Evolutionary conservation across 805 yeast species (phyloP).

Genomic region (Ogataea allantospora): DNA sequence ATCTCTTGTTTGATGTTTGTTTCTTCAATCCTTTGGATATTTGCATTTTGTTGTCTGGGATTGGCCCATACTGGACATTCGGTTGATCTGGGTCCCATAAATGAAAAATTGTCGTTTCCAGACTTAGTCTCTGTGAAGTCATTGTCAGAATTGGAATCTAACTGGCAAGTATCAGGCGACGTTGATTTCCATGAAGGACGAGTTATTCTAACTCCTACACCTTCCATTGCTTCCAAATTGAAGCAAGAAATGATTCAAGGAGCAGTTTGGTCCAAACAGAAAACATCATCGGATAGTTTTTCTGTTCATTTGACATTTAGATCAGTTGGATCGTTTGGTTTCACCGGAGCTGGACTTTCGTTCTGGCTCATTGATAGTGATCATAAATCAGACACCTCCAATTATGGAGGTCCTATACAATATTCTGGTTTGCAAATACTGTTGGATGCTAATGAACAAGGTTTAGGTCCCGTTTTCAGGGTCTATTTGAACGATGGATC

Average conservation of each 20-base stretch:
- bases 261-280: constrained; percentile 42
- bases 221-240: constrained; percentile 23
- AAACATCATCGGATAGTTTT: constrained; percentile 31
- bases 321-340: constrained; percentile 51
- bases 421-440: constrained; percentile 66
- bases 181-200: constrained; percentile 51
- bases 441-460: constrained; percentile 48
- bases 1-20: constrained; percentile 4
- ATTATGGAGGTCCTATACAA: constrained; percentile 54
- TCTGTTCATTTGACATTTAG: constrained; percentile 62
- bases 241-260: constrained; percentile 37
- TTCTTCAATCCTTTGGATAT: constrained; percentile 2
- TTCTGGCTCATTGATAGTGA: constrained; percentile 49
- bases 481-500: constrained; percentile 63
- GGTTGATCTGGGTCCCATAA: constrained; percentile 1
- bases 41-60: constrained; percentile 1
- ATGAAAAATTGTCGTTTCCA: constrained; percentile 24
- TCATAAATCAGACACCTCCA: constrained; percentile 30
- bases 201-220: constrained; percentile 47
- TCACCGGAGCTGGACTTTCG: constrained; percentile 55
- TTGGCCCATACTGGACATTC: constrained; percentile 8
- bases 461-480: constrained; percentile 50
- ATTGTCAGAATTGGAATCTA: constrained; percentile 38
- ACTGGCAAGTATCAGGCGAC: constrained; percentile 42
- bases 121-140: constrained; percentile 24